A percentile compares a stretch with the other conserved stretches of the same genome.
Evolutionary conservation across 2,329 filamentous ascomycete genomes (phyloP).

Genomic region (Sclerotinia subarctica): DNA sequence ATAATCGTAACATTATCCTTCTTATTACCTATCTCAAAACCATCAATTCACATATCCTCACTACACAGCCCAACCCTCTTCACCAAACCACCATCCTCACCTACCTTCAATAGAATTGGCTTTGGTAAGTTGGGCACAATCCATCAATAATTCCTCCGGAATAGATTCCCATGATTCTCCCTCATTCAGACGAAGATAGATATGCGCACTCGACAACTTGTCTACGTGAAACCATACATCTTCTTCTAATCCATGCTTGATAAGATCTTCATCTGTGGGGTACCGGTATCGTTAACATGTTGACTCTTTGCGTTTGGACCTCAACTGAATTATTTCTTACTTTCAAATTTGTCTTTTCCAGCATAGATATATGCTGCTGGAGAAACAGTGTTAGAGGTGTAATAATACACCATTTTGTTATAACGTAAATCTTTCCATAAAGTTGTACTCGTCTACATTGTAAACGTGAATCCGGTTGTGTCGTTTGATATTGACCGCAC

Average conservation of each 20-base stretch:
- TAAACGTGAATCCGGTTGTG: not conserved
- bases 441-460: constrained; percentile 10
- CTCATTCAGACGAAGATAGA: constrained; percentile 82
- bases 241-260: constrained; percentile 89
- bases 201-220: constrained; percentile 93
- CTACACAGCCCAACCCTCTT: not conserved
- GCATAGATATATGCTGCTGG: constrained; percentile 90
- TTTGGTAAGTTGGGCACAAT: constrained; percentile 97
- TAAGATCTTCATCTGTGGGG: constrained; percentile 83
- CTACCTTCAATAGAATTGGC: constrained; percentile 95
- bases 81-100: constrained; percentile 19
- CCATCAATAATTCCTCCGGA: constrained; percentile 68
- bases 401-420: constrained; percentile 85
- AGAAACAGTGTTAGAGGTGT: constrained; percentile 78
- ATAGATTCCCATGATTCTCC: constrained; percentile 83
- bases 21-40: constrained; percentile 70
- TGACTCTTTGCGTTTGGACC: not conserved
- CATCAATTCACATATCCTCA: constrained; percentile 21
- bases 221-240: constrained; percentile 99
- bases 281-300: constrained; percentile 17
- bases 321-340: constrained; percentile 48
- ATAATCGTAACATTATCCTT: constrained; percentile 97
- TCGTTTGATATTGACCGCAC: constrained; percentile 36
- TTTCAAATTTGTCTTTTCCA: constrained; percentile 98
- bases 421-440: constrained; percentile 28